Evolutionary conservation across 2,329 filamentous ascomycete species (phyloP), one percentile per base, ranked within the genome.

Genomic region (Lasiodiplodia sp.): DNA sequence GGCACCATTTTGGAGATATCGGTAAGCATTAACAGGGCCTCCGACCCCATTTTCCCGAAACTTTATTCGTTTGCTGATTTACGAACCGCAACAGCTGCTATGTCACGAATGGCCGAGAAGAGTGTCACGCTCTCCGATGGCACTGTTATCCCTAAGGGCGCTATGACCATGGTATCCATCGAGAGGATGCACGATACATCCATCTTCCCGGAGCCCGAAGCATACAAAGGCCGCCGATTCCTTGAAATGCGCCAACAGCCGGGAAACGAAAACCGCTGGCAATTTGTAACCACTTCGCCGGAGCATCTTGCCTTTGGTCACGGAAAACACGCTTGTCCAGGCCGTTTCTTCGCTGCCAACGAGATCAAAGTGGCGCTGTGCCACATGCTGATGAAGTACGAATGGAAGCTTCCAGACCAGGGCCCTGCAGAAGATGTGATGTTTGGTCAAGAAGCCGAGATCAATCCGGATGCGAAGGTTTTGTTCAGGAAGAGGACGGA

Each of bases 91-190:
- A 34, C 56, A 58, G 34, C 34, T n/a, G 18, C n/a, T 68, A 75
- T 64, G 67, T 78, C n/a, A 69, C 51, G 4, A 5, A 28, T 28
- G 4, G 25, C 25, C 25, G 25, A 28, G 25, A 28, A 28, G 3
- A 3, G 25, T 28, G 4, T 28, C 25, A 28, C 25, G 25, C 72
- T 78, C 6, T 73, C 75, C 21, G 73, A 77, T 57, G 75, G 75
- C 62, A 72, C 71, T 21, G 57, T 70, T 21, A 63, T 79, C 11
- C 75, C 71, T 6, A 71, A 70, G 31, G 72, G 73, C 37, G 37
- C 67, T 10, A 53, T 60, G 11, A 68, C 74, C n/a, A 58, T 70
- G 14, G 69, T 72, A 2, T 47, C 57, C 38, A 23, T 53, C 6
- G 6, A 18, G 23, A 37, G 56, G 18, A 67, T 70, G 69, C 18